Evolutionary conservation across 495 filamentous ascomycete species (phyloP).

Genomic region (Bryoglossum gracile): DNA sequence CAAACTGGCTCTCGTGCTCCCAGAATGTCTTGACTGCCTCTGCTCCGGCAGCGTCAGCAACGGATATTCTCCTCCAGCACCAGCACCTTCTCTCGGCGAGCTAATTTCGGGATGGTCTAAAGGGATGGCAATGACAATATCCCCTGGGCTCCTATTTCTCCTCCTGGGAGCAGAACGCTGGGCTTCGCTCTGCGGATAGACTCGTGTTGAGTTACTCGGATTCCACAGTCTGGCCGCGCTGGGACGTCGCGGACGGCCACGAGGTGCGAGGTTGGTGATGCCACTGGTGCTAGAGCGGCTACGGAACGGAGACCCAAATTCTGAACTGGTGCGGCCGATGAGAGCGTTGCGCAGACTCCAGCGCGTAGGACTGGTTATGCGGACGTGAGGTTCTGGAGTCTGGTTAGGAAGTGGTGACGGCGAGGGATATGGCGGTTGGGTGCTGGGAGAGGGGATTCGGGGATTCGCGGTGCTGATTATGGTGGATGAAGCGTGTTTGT

Average conservation of each 20-base stretch:
- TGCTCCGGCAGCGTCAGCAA: constrained; percentile 64
- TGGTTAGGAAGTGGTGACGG: constrained; percentile 19
- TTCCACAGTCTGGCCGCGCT: constrained; percentile 48
- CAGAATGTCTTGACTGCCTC: constrained; percentile 48
- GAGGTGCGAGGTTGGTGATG: not conserved
- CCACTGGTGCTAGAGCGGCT: constrained; percentile 22
- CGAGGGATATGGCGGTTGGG: constrained; percentile 31
- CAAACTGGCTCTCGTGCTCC: constrained; percentile 49
- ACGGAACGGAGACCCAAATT: constrained; percentile 39
- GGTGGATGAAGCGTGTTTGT: constrained; percentile 13
- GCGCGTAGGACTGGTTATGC: constrained; percentile 28
- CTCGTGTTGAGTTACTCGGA: constrained; percentile 55
- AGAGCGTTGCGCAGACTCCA: constrained; percentile 33
- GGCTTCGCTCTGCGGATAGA: constrained; percentile 19
- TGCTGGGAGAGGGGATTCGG: constrained; percentile 29
- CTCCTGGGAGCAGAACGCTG: not conserved
- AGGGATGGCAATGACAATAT: constrained; percentile 40
- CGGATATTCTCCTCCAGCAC: constrained; percentile 55
- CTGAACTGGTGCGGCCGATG: constrained; percentile 29
- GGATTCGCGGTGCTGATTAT: constrained; percentile 28
- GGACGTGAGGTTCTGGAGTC: constrained; percentile 20
- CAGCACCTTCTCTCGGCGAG: constrained; percentile 27
- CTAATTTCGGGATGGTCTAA: constrained; percentile 31
- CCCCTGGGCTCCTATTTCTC: constrained; percentile 35
- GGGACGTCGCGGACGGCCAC: constrained; percentile 26